A percentile compares a stretch with the other conserved stretches of the same genome.
These are phyloP conservation scores for Globisporangium camurandrum DNA, from an alignment of 352 stramenopile genomes.

Conservation along the genomic window DNA sequence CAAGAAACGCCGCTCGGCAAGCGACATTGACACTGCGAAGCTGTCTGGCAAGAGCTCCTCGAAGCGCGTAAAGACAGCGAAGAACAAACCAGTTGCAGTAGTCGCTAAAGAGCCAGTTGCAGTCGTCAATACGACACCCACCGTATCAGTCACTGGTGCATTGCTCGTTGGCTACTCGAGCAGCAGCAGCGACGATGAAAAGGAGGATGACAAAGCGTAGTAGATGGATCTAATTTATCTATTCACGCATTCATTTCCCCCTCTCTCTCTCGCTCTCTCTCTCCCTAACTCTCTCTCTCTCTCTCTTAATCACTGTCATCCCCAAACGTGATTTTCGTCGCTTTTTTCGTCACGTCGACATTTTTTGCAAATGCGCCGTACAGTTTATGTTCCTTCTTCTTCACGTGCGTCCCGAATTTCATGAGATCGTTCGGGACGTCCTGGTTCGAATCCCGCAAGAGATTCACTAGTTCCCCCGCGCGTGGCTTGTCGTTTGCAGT, in stretches of 20 bases:
- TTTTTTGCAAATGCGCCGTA: conserved; percentile 96
- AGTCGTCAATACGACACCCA: conserved; percentile 1
- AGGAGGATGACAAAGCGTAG: not conserved
- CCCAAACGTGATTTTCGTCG: conserved; percentile 97
- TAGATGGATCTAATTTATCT: too few species aligned
- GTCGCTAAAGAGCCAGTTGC: conserved; percentile 15
- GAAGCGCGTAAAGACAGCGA: too few species aligned
- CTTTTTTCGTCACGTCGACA: conserved; percentile 93
- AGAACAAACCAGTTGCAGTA: not conserved
- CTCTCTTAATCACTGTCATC: conserved; percentile 50
- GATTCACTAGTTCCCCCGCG: conserved; percentile 94
- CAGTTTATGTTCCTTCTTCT: conserved; percentile 99
- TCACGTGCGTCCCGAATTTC: conserved; percentile 98
- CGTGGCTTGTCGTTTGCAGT: conserved; percentile 95
- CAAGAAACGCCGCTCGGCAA: conserved; percentile 52
- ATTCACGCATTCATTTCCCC: not conserved
- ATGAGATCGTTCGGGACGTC: conserved; percentile 90
- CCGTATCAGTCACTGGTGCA: too few species aligned
- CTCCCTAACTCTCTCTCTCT: conserved; percentile 6
- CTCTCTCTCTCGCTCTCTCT: conserved; percentile 1
- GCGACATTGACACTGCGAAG: too few species aligned
- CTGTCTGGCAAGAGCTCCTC: too few species aligned
- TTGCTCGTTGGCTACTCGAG: conserved; percentile 54
- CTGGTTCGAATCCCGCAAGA: conserved; percentile 93
- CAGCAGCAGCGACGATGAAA: conserved; percentile 35